phyloP scores from a whole-genome alignment of 176 grass and related monocot genomes.

The Carex myosuroides region DNA sequence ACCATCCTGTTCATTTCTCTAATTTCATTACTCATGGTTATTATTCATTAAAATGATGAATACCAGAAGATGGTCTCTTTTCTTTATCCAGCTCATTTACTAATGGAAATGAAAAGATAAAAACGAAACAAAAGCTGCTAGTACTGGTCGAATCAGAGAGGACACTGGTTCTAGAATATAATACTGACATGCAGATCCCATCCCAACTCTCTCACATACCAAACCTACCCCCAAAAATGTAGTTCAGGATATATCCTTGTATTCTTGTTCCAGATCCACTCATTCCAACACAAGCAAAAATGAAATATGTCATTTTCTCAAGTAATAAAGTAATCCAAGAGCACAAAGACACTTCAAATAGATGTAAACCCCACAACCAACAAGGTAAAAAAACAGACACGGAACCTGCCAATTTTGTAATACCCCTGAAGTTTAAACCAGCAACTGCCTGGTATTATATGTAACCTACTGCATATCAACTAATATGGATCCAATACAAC shows the following conservation, averaged over 20 bases:
- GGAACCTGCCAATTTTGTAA: neutral
- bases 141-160: neutral
- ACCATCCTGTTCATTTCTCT: constrained; percentile 22
- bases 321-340: neutral
- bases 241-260: neutral
- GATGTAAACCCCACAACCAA: neutral
- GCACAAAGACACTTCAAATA: neutral
- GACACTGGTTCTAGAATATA: neutral
- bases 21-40: neutral
- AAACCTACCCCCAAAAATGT: neutral
- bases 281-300: neutral
- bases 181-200: neutral
- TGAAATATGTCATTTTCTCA: neutral
- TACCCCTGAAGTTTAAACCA: neutral
- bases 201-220: neutral
- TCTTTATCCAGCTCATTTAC: neutral
- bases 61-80: neutral
- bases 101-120: neutral
- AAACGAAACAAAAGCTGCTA: neutral
- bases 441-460: neutral
- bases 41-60: neutral
- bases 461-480: neutral
- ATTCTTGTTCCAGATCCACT: neutral
- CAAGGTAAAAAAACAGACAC: too few relatives aligned
- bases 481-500: neutral